phyloP scores from a whole-genome alignment of 169 alveolate species.

The Plasmodium cynomolgi region DNA sequence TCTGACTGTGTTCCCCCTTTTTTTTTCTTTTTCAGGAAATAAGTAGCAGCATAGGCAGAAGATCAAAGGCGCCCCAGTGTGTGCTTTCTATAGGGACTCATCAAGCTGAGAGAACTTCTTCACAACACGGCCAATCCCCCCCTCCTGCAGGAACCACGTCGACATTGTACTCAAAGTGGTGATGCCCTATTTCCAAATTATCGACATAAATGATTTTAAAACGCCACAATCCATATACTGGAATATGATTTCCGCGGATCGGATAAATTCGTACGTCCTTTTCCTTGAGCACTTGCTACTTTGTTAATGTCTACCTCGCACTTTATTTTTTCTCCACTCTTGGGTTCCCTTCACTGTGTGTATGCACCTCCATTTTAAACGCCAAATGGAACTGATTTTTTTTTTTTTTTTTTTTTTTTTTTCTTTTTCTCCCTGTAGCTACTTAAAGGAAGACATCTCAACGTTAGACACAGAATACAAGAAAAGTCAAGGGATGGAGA shows the following conservation, averaged over 20 bases:
- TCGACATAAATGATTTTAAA: constrained; percentile 63
- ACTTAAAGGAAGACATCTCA: constrained; percentile 45
- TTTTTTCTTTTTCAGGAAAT: constrained; percentile 37
- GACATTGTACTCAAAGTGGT: constrained; percentile 64
- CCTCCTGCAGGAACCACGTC: constrained; percentile 34
- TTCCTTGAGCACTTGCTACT: not conserved
- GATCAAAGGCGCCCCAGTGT: not conserved
- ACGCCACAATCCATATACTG: constrained; percentile 67
- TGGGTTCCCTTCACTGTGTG: not conserved
- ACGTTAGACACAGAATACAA: constrained; percentile 43
- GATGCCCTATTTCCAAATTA: constrained; percentile 72
- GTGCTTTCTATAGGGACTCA: not conserved
- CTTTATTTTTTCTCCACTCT: not conserved
- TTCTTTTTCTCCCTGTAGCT: not conserved
- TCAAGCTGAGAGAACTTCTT: not conserved
- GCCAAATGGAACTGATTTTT: not conserved
- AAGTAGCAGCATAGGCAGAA: constrained; percentile 26
- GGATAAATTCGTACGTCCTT: constrained; percentile 39
- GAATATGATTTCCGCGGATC: constrained; percentile 65
- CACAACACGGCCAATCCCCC: not conserved
- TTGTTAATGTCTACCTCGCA: not conserved
- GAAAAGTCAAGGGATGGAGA: constrained; percentile 42
- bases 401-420: not conserved
- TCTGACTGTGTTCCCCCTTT: not conserved
- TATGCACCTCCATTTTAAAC: not conserved